A percentile compares a stretch with the other conserved stretches of the same genome.
Evolutionary conservation across 257 asterid species (phyloP).

Genomic region (Solanum chilense): DNA sequence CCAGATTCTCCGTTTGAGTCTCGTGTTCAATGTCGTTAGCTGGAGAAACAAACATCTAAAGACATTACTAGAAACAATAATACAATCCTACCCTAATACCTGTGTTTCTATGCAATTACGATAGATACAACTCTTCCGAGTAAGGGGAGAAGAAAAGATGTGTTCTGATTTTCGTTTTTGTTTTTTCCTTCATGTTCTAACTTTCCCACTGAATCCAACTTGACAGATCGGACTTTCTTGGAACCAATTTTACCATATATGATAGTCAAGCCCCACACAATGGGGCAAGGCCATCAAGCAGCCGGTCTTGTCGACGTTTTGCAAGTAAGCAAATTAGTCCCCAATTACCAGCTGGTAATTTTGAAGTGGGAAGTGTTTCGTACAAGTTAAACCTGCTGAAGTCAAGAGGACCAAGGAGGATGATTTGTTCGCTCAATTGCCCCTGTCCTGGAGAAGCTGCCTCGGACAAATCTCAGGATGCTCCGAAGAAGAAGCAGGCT

Average conservation of each 20-base stretch:
- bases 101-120: not conserved
- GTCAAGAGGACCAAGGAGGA: conserved; percentile 95
- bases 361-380: conserved; percentile 67
- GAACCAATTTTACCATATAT: conserved; percentile 75
- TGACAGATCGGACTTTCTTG: conserved; percentile 83
- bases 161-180: not conserved
- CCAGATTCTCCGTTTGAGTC: not conserved
- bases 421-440: conserved; percentile 56
- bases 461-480: conserved; percentile 9
- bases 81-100: not conserved
- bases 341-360: conserved; percentile 78
- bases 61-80: not conserved
- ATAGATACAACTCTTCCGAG: not conserved
- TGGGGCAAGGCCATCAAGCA: conserved; percentile 75
- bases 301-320: conserved; percentile 66
- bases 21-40: not conserved
- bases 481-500: conserved; percentile 16
- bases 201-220: not conserved
- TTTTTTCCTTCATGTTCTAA: not conserved
- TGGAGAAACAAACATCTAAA: not conserved
- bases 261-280: conserved; percentile 75
- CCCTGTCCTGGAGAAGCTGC: conserved; percentile 21
- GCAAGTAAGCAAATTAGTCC: conserved; percentile 89
- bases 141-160: not conserved
- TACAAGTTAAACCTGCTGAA: conserved; percentile 83